phyloP scores from a whole-genome alignment of 2,329 filamentous ascomycete species.

The Cadophora sp. region DNA sequence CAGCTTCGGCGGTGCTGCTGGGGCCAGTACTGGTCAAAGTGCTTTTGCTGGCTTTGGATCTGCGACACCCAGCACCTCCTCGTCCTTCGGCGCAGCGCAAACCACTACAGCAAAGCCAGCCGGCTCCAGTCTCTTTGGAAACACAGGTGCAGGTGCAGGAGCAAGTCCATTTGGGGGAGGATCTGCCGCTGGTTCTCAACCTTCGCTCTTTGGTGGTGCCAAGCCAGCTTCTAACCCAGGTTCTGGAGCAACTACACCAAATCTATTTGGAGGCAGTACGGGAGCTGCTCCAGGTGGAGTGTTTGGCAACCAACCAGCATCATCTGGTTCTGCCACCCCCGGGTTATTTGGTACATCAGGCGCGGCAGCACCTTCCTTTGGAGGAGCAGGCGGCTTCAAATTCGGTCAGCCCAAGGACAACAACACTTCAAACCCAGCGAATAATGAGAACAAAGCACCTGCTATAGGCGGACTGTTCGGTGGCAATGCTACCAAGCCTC shows the following conservation, averaged over 20 bases:
- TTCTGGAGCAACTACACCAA: conserved; percentile 34
- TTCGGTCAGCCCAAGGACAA: conserved; percentile 29
- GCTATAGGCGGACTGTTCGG: conserved; percentile 24
- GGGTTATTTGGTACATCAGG: conserved; percentile 14
- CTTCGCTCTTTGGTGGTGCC: conserved; percentile 25
- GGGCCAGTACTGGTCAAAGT: conserved; percentile 32
- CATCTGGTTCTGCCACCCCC: conserved; percentile 17
- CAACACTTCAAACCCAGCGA: conserved; percentile 25
- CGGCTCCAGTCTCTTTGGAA: conserved; percentile 26
- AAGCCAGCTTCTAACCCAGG: conserved; percentile 26
- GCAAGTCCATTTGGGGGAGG: conserved; percentile 30
- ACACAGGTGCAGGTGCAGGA: conserved; percentile 20
- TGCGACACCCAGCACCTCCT: conserved; percentile 28
- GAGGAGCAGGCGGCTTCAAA: conserved; percentile 24
- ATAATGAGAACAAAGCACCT: conserved; percentile 30
- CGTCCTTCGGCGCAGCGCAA: conserved; percentile 29
- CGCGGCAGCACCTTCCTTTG: conserved; percentile 23
- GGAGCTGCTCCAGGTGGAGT: conserved; percentile 40
- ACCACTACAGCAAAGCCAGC: conserved; percentile 35
- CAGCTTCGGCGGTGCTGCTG: conserved; percentile 43
- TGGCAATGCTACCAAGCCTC: conserved; percentile 20
- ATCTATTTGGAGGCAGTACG: conserved; percentile 40
- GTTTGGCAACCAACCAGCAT: conserved; percentile 21
- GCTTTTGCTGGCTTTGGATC: conserved; percentile 43
- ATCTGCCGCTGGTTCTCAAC: conserved; percentile 8